A percentile compares a stretch with the other conserved stretches of the same genome.
Conservation (phyloP, 306 rosid species). For the Glycine tomentella region DNA sequence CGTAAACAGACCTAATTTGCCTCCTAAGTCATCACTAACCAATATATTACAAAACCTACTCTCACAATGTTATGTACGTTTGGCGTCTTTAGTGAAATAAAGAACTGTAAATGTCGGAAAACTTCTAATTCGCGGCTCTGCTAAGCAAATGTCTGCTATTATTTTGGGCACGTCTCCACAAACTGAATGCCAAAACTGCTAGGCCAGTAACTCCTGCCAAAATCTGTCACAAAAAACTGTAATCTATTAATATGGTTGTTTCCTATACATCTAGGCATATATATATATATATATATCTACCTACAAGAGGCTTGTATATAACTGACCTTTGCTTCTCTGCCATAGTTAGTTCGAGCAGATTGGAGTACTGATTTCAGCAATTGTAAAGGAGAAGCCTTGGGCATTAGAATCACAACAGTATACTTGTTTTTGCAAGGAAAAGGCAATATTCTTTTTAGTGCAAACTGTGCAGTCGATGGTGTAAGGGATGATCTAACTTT, state of each 20-base stretch:
- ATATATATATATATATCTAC: background rate
- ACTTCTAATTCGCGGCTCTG: constrained; percentile 41
- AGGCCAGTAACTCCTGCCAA: constrained; percentile 72
- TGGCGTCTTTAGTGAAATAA: constrained; percentile 28
- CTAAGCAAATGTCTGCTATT: constrained; percentile 47
- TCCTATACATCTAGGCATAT: constrained; percentile 12
- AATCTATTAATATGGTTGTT: constrained; percentile 4
- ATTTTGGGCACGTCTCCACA: constrained; percentile 75
- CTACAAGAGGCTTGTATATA: constrained; percentile 11
- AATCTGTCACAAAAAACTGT: constrained; percentile 62
- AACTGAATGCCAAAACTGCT: constrained; percentile 62
- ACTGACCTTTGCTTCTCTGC: constrained; percentile 74
- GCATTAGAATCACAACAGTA: constrained; percentile 87
- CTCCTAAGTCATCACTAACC: constrained; percentile 40
- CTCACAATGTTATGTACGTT: constrained; percentile 44
- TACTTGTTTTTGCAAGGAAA: constrained; percentile 84
- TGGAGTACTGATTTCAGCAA: constrained; percentile 66
- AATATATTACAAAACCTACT: constrained; percentile 33
- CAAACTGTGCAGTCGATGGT: constrained; percentile 69
- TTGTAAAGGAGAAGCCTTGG: constrained; percentile 65
- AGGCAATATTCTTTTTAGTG: constrained; percentile 80
- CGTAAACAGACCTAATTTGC: constrained; percentile 30
- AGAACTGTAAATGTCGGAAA: constrained; percentile 9
- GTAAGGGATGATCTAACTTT: constrained; percentile 74
- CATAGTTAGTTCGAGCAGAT: constrained; percentile 51